phyloP scores from a whole-genome alignment of 2,329 filamentous ascomycete species.

The Chaetomiaceae sp. region DNA sequence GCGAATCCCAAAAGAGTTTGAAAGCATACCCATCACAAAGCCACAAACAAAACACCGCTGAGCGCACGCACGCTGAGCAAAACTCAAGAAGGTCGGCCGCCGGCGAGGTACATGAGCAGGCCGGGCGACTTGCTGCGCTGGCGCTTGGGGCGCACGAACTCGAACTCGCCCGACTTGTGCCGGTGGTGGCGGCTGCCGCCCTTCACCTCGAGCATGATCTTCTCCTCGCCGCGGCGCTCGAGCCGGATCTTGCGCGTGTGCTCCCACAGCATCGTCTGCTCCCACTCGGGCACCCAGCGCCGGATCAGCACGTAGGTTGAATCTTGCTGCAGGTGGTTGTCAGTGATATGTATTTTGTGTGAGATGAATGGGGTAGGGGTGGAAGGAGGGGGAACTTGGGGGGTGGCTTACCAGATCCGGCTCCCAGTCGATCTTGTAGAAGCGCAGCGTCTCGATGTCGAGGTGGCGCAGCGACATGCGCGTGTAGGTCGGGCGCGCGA shows the following conservation, averaged over 20 bases:
- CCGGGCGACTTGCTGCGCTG: constrained; percentile 51
- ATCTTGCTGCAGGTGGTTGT: constrained; percentile 46
- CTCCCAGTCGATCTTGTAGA: constrained; percentile 52
- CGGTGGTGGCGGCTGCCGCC: constrained; percentile 37
- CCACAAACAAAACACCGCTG: no score
- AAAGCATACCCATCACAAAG: no score
- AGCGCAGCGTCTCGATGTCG: constrained; percentile 54
- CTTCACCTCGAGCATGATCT: constrained; percentile 41
- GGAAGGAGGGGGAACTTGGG: no score
- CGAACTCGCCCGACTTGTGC: constrained; percentile 35
- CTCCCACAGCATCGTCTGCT: constrained; percentile 66
- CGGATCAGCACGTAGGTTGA: constrained; percentile 67
- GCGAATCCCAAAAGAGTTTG: no score
- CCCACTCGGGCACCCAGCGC: constrained; percentile 62
- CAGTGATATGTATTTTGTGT: neutral
- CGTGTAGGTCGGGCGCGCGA: constrained; percentile 47
- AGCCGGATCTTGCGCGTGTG: constrained; percentile 58
- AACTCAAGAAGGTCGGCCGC: constrained; percentile 38
- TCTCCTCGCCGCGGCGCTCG: constrained; percentile 33
- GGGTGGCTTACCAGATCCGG: constrained; percentile 51
- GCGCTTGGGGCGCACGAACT: constrained; percentile 49
- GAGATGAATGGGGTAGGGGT: neutral
- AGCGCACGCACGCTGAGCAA: neutral
- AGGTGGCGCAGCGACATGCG: constrained; percentile 57
- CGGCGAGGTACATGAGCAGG: constrained; percentile 52